Conservation (phyloP, 2,329 filamentous ascomycete species). For the Cladophialophora exuberans region DNA sequence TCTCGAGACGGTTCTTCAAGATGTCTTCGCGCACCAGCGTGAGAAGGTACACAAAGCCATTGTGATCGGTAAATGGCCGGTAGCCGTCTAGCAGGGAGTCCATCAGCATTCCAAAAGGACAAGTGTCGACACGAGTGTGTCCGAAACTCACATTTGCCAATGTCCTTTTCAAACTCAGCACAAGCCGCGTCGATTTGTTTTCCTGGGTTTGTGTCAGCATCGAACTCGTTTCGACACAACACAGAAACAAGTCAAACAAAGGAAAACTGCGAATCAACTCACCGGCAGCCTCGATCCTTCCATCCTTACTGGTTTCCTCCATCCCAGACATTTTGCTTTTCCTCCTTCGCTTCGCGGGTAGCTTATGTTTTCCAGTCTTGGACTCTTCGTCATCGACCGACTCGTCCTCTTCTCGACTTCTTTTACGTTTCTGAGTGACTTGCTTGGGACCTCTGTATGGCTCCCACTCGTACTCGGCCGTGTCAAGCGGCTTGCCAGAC, state of each 20-base stretch:
- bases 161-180: slow-evolving; percentile 29
- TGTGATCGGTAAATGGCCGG: slow-evolving; percentile 66
- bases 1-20: slow-evolving; percentile 57
- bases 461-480: slow-evolving; percentile 37
- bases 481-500: slow-evolving; percentile 40
- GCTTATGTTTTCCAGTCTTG: neutral
- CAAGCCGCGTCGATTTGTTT: slow-evolving; percentile 31
- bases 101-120: slow-evolving; percentile 1
- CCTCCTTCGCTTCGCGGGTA: neutral
- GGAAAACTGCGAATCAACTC: too few species aligned
- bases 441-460: neutral
- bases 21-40: slow-evolving; percentile 59
- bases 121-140: neutral
- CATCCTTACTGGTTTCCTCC: slow-evolving; percentile 7
- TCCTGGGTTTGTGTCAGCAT: slow-evolving; percentile 24
- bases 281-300: slow-evolving; percentile 19
- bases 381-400: neutral
- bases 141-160: slow-evolving; percentile 30
- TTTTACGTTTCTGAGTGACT: neutral
- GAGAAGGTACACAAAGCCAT: slow-evolving; percentile 67
- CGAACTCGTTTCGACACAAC: too few species aligned
- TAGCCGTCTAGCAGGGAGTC: slow-evolving; percentile 59
- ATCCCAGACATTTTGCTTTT: neutral
- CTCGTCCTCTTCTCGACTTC: neutral
- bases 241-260: too few species aligned